Evolutionary conservation across 176 grass and related monocot genomes (phyloP), one percentile per base, ranked within the genome.

Genomic region (Poa pratensis): DNA sequence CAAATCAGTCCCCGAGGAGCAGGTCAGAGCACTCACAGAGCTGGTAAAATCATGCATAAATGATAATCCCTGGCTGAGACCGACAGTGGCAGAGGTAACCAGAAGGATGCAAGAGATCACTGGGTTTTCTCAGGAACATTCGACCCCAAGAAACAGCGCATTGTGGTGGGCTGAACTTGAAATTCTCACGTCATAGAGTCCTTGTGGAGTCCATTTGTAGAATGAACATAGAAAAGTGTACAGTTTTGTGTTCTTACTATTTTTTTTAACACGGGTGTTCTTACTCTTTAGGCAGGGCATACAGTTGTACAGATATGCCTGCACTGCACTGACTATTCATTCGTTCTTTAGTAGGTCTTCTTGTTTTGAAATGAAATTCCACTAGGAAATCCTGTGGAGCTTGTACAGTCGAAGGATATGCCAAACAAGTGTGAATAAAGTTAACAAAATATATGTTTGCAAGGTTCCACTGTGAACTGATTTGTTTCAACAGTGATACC

Each of bases 131-230:
- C 78, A 74, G 26, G 91, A 86, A n/a, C 69, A 85, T 34, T 90
- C 90, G 45, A 80, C 54, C 78, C 91, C 91, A 0, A 91, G 79
- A 82, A 75, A 63, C 17, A 89, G 86, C 16, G 86, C 89, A 2
- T 78, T 94, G 58, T 95, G 91, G 96, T 98, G 93, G 96, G 96
- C 96, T 65, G 96, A 95, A 12, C 90, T 98, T 73, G 93, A 98
- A 80, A 93, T 98, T 72, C 85, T 89, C 32, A 87, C 91, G 0
- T 52, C n/a, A 73, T 90, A 89, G 49, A 62, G 50, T 48, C 26
- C 7, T 57, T 80, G 35, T 49, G 54, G 75, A 51, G 77, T 57
- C 65, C 23, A 4, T 71, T 69, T 67, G 13, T 76, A 52, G 10
- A 12, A 70, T 13, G 40, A 86, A 28, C 11, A 1, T 26, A 61